Evolutionary conservation across 352 stramenopile genomes (phyloP), one percentile per base, ranked within the genome.

Genomic region (Phytophthora sp.): DNA sequence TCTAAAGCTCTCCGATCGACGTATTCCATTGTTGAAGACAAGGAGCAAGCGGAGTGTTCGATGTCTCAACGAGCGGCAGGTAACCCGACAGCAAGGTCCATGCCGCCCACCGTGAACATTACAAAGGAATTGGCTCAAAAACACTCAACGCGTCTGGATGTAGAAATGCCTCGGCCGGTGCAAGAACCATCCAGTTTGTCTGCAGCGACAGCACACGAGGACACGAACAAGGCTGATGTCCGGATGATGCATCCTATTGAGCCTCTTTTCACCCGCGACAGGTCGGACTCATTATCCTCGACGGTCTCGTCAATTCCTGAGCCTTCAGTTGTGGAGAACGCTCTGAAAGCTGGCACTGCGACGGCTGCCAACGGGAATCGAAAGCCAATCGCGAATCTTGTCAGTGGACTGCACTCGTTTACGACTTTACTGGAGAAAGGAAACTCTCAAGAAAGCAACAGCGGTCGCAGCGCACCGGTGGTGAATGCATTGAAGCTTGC

Each of bases 391-490:
- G 27, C 75, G 1, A 93, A 95, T 61, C 73, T 94, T 2, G 73
- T 93, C 4, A 91, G 79, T 46, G 84, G 79, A 7, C 35, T 95
- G 23, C 85, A 94, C 36, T 94, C 85, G 11, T 86, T 94, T 53
- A 85, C 80, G 7, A 73, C 79, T n/a, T 58, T 95, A 24, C 47
- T 93, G 18, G 82, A 89, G 3, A 90, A 88, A 31, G 74, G 88
- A 21, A 77, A 62, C 20, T 33, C 62, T 1, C 61, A 73, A 42
- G 65, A 65, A 18, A 69, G 54, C 41, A 79, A 46, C 7, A 76
- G 26, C 26, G 60, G 52, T 13, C 77, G 84, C 52, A 80, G 70
- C 42, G 74, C 74, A 15, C 82, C 80, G 0, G 73, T 82, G 24
- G 78, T 95, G 5, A 92, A 79, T 47, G 73, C 88, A 1, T 63